Base-by-base conservation (phyloP, 1,139 yeast genomes). In the Hyphopichia wangnamkhiaoensis region DNA sequence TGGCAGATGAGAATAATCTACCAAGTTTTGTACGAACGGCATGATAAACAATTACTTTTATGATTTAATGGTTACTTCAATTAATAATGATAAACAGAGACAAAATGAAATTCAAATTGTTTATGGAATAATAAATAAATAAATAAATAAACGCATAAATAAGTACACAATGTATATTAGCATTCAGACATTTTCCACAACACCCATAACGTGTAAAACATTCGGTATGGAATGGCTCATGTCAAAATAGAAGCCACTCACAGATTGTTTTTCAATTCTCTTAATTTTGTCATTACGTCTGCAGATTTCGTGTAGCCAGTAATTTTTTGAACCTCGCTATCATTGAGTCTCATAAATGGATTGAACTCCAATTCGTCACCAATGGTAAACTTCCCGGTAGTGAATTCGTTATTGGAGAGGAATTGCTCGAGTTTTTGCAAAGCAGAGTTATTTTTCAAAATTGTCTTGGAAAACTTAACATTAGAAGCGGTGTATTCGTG, bases 401-500 rank as follows among this genome's bases (percentile, higher is more conserved):
- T 84, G 40, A 74, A 64, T 52, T 89, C 96, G 59, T 88, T 69
- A 2, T 60, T 54, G 3, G 61, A 43, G 33, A 79, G 70, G 52
- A 65, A 87, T 15, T 66, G 51, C 31, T 72, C 82, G 49, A 93
- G 72, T 21, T 65, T 62, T 29, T 65, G 63, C 33, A 93, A 68
- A 0, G 87, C 84, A 5, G 31, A 8, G 9, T 70, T 68, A 40
- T 71, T 65, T 18, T 68, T 56, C 54, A 90, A 65, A 1, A 93
- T 79, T 1, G 81, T 76, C 43, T 74, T 70, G 8, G 94, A 87
- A 58, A 93, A 93, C 50, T 74, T 77, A 33, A 86, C 82, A 59
- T 94, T 93, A 27, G 88, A 73, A 48, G 74, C 76, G 12, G 99
- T 94, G 65, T 93, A 93, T 64, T 93, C 98, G 61, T 93, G 99